Evolutionary conservation across 2,329 filamentous ascomycete genomes (phyloP).

Genomic region (Thelonectria olida): DNA sequence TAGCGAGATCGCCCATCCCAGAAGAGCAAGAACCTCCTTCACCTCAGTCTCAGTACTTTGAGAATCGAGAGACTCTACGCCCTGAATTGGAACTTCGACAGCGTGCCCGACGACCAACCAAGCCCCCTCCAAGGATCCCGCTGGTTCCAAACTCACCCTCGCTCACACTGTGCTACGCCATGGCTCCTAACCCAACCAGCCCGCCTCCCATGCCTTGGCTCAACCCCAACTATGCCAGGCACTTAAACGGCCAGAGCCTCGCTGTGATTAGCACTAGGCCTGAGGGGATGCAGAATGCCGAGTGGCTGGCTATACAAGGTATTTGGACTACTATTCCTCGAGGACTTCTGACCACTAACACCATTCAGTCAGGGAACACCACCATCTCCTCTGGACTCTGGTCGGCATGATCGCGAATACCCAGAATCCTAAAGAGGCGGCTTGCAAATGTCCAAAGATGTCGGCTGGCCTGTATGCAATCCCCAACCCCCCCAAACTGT

Average conservation of each 20-base stretch:
- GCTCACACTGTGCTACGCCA: background rate
- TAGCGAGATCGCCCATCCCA: background rate
- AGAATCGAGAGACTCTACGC: background rate
- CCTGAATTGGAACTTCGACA: background rate
- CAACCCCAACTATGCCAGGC: constrained; percentile 77
- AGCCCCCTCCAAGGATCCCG: background rate
- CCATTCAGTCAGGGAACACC: constrained; percentile 84
- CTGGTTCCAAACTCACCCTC: background rate
- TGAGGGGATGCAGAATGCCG: constrained; percentile 62
- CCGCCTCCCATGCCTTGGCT: constrained; percentile 64
- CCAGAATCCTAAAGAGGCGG: constrained; percentile 77
- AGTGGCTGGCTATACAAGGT: constrained; percentile 98
- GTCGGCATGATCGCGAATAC: constrained; percentile 87
- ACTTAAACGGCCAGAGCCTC: constrained; percentile 97
- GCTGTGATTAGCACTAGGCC: constrained; percentile 94
- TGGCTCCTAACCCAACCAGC: background rate
- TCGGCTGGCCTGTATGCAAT: constrained; percentile 86
- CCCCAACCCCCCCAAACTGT: background rate
- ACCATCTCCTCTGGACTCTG: constrained; percentile 87
- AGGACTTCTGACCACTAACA: constrained; percentile 1
- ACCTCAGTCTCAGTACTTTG: background rate
- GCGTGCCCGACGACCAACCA: too few relatives aligned
- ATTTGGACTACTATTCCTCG: background rate
- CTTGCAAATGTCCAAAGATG: constrained; percentile 97
- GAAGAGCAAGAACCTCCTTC: background rate